Percentiles rank a stretch among this genome's conserved stretches.
These are phyloP conservation scores for Monosporascus sp. DNA, from an alignment of 2,329 filamentous ascomycete genomes.

Conservation along the genomic window DNA sequence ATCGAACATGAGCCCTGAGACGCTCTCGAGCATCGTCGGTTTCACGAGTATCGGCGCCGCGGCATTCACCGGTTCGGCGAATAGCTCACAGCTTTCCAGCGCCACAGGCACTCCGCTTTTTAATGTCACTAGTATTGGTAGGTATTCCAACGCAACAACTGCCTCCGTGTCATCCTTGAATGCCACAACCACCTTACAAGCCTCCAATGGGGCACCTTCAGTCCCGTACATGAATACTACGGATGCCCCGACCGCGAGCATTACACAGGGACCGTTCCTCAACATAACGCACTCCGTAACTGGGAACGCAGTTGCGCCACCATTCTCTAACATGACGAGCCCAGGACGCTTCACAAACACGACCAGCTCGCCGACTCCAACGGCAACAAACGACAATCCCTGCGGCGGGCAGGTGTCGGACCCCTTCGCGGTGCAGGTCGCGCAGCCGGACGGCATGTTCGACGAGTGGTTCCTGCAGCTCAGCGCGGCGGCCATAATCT, in stretches of 20 bases:
- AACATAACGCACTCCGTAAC: not conserved
- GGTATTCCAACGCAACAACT: not conserved
- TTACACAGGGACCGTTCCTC: not conserved
- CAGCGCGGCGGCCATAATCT: conserved; percentile 22
- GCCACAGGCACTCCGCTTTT: not conserved
- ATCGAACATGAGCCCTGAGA: not conserved
- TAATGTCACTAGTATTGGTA: not conserved
- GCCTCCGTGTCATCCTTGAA: not conserved
- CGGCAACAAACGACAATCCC: conserved; percentile 12
- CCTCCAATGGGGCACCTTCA: conserved; percentile 4
- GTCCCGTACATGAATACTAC: conserved; percentile 9
- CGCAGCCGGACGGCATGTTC: conserved; percentile 23
- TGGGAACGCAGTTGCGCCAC: not conserved
- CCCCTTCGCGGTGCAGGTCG: conserved; percentile 21
- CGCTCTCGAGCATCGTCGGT: not conserved
- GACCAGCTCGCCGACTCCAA: conserved; percentile 10
- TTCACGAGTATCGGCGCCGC: not conserved
- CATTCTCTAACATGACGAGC: conserved; percentile 1
- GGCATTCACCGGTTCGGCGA: conserved; percentile 3
- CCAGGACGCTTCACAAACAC: conserved; percentile 4
- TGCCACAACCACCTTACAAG: not conserved
- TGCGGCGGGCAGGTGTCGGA: conserved; percentile 21
- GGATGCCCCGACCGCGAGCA: not conserved
- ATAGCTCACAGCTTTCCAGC: not conserved
- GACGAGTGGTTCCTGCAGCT: conserved; percentile 25